phyloP scores from a whole-genome alignment of 148 eudicot genomes.

The Fallopia convolvulus region DNA sequence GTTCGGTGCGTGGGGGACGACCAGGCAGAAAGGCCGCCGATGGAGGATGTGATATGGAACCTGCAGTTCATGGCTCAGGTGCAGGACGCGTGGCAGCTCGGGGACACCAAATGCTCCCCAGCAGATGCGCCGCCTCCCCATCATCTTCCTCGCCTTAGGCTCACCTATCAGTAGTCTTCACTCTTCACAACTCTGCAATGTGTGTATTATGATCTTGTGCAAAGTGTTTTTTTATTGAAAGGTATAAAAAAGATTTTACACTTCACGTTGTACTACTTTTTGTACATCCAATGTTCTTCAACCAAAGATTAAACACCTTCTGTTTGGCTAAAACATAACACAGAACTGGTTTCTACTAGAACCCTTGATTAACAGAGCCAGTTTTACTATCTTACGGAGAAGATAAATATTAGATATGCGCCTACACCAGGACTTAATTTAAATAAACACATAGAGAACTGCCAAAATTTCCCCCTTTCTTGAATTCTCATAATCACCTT shows the following conservation, averaged over 20 bases:
- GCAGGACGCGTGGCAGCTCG: conserved; percentile 70
- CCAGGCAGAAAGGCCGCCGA: conserved; percentile 63
- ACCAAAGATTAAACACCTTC: too few relatives aligned
- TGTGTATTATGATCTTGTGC: neutral
- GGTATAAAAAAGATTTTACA: neutral
- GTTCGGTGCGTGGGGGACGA: conserved; percentile 48
- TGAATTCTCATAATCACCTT: too few relatives aligned
- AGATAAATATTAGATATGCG: too few relatives aligned
- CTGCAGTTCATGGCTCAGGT: conserved; percentile 94
- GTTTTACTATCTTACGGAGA: too few relatives aligned
- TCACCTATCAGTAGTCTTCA: conserved; percentile 10
- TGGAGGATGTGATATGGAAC: conserved; percentile 90
- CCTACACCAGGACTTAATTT: too few relatives aligned
- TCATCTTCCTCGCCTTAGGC: conserved; percentile 23
- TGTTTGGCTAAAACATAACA: too few relatives aligned
- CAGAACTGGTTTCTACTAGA: too few relatives aligned
- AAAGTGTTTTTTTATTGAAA: neutral
- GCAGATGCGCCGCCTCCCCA: conserved; percentile 38
- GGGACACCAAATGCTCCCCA: conserved; percentile 45
- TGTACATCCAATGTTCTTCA: neutral
- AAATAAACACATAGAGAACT: too few relatives aligned
- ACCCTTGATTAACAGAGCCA: too few relatives aligned
- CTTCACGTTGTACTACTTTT: neutral
- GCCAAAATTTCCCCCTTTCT: too few relatives aligned
- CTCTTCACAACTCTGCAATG: neutral